These are phyloP conservation scores for Eucalyptus coolabah DNA, from an alignment of 345 rosid genomes.

Conservation along the genomic window DNA sequence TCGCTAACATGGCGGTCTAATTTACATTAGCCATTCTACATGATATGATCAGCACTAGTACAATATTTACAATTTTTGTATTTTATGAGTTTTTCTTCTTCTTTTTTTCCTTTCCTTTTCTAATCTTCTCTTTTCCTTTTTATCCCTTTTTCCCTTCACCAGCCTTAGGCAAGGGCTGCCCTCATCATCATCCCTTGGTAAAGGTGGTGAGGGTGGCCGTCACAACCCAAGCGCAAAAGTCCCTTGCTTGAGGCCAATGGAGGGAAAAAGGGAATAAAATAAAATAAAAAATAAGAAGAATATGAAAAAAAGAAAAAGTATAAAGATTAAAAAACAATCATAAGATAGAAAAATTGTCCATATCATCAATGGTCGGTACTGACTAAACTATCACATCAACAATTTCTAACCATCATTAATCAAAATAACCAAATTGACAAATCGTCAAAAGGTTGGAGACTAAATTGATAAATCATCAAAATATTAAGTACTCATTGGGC, in stretches of 20 bases:
- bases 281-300: too few relatives aligned
- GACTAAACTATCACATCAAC: too few relatives aligned
- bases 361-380: background rate
- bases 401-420: background rate
- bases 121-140: too few relatives aligned
- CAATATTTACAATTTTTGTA: background rate
- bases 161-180: too few relatives aligned
- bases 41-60: fast-evolving
- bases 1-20: fast-evolving
- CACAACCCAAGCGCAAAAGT: background rate
- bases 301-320: background rate
- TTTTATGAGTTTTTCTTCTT: too few relatives aligned
- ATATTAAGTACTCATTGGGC: too few relatives aligned
- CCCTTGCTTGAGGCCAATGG: background rate
- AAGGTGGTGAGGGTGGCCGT: background rate
- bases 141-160: background rate
- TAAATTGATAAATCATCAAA: too few relatives aligned
- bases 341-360: too few relatives aligned
- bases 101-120: too few relatives aligned
- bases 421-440: background rate
- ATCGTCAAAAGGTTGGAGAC: too few relatives aligned
- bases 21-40: fast-evolving
- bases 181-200: background rate
- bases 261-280: background rate
- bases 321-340: background rate